Base-by-base conservation (phyloP, 2,329 filamentous ascomycete genomes). In the Cordyceps farinosa region DNA sequence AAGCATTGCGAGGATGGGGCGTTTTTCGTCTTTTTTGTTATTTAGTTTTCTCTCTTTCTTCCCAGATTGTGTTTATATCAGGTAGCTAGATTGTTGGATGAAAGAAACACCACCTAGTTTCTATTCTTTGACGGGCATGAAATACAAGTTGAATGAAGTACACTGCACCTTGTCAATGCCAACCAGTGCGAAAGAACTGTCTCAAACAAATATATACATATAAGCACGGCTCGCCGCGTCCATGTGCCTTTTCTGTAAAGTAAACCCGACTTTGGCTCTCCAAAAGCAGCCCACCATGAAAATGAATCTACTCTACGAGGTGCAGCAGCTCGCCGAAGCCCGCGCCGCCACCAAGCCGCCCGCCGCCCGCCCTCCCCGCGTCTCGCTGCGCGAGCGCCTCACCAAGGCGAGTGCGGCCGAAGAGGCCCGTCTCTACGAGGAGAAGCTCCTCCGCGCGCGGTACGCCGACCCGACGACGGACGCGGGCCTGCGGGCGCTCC, bases 21-120 rank as follows among this genome's bases (percentile, higher is more conserved):
- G 45, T 60, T 55, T 36, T 10, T 5, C 48, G 1, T 22, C 2
- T 30, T 52, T 50, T 32, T 40, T 50, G 22, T 30, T 62, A 22
- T 55, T 32, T 30, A 27, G 13, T 47, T 30, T 9, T 44, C 11
- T 32, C 10, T 55, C n/a, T n/a, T 29, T 48, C 22, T 34, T 13
- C 13, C 29, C 40, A 48, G 50, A 54, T 54, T 62, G 52, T 60
- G 45, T 52, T 51, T 60, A 42, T 60, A 44, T 51, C 5, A 44
- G 30, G n/a, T 30, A 34, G 47, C 34, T 52, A 45, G 48, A 45
- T 56, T 62, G 60, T 54, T 47, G 59, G 47, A 47, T 61, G 40
- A 36, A 61, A 27, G 50, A 52, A 48, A 17, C 7, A n/a, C 44
- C 17, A 50, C 50, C n/a, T 13, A 54, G 30, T 15, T 13, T 47